Conservation (phyloP, 257 asterid species). For the Catharanthus roseus region DNA sequence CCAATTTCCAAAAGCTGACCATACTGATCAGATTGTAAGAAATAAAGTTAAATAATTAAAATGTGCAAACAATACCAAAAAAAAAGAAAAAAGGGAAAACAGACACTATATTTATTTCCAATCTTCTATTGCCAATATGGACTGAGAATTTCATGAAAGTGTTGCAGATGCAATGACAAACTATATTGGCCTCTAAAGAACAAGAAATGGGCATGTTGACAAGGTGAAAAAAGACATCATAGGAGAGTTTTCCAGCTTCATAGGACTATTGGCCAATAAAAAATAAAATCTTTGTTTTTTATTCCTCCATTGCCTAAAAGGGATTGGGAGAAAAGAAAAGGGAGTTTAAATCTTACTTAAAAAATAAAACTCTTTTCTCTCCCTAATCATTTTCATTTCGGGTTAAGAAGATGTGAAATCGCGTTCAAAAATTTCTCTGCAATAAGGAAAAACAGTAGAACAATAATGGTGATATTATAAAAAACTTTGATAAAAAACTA, state of each 20-base stretch:
- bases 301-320: neutral
- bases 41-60: neutral
- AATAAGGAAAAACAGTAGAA: too few species aligned
- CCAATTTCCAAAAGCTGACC: neutral
- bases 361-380: too few species aligned
- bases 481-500: too few species aligned
- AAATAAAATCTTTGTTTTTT: neutral
- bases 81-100: too few species aligned
- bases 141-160: constrained; percentile 5
- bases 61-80: neutral
- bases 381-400: too few species aligned
- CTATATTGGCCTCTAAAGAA: neutral
- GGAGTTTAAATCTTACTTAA: too few species aligned
- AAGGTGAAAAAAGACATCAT: neutral
- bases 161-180: neutral
- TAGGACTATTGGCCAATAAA: neutral
- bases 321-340: neutral
- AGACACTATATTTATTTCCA: neutral
- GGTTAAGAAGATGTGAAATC: too few species aligned
- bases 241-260: neutral
- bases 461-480: too few species aligned
- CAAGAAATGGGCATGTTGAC: neutral
- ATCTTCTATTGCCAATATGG: too few species aligned
- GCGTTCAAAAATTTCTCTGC: too few species aligned
- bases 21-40: neutral